Conservation (phyloP, 2,329 filamentous ascomycete genomes). For the Colletotrichum navitas region DNA sequence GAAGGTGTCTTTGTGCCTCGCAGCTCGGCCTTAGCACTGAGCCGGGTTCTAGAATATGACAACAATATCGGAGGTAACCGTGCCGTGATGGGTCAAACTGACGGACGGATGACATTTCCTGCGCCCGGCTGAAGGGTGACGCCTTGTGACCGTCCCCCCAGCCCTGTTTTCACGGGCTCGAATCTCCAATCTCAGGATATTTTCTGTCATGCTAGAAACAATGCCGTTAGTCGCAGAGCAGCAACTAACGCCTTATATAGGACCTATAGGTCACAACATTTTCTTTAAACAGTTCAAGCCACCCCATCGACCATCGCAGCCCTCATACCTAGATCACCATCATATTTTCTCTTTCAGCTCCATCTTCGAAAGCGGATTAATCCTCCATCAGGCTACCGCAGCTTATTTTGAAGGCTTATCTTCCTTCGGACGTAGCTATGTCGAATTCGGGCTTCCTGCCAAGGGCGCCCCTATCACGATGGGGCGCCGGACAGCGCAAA, state of each 20-base stretch:
- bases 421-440: background rate
- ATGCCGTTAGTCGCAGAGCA: too few relatives aligned
- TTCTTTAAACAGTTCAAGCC: constrained; percentile 10
- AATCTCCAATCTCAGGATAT: background rate
- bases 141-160: background rate
- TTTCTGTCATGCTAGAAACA: too few relatives aligned
- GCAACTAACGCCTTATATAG: too few relatives aligned
- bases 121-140: constrained; percentile 1
- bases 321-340: background rate
- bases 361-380: background rate
- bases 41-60: background rate
- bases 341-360: background rate
- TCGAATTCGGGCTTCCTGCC: constrained; percentile 1
- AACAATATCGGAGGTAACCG: constrained; percentile 9
- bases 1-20: constrained; percentile 13
- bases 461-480: constrained; percentile 27
- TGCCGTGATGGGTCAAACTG: background rate
- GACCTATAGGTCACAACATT: background rate
- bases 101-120: constrained; percentile 17
- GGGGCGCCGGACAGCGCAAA: constrained; percentile 20
- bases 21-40: constrained; percentile 17
- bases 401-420: background rate
- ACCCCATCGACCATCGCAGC: background rate
- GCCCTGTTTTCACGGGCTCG: constrained; percentile 18
- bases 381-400: too few relatives aligned